phyloP scores from a whole-genome alignment of 73 alveolate species.

The Halteria grandinella region DNA sequence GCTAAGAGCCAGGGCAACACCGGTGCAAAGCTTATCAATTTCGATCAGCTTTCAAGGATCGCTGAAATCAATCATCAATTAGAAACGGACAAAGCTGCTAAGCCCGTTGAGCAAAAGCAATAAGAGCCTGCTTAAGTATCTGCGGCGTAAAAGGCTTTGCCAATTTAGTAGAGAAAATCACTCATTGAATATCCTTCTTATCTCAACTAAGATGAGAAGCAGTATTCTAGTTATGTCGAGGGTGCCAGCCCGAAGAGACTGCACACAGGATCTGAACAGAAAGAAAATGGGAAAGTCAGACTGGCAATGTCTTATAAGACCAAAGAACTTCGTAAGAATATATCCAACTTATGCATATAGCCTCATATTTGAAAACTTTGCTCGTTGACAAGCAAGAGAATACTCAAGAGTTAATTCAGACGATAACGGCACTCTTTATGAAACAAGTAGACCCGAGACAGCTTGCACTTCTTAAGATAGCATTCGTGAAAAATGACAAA shows the following conservation, averaged over 20 bases:
- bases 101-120: too few relatives aligned
- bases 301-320: not conserved
- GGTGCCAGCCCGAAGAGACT: slow-evolving; percentile 16
- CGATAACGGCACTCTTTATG: not conserved
- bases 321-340: slow-evolving; percentile 34
- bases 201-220: not conserved
- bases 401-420: not conserved
- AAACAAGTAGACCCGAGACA: slow-evolving; percentile 43
- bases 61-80: too few relatives aligned
- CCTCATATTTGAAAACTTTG: slow-evolving; percentile 24
- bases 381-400: slow-evolving; percentile 16
- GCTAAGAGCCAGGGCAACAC: too few relatives aligned
- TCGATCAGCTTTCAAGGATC: too few relatives aligned
- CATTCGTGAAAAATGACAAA: slow-evolving; percentile 35
- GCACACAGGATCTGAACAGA: not conserved
- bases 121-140: too few relatives aligned
- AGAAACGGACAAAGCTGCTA: too few relatives aligned
- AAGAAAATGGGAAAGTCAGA: not conserved
- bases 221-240: not conserved
- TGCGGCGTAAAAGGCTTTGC: too few relatives aligned
- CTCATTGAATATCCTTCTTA: slow-evolving; percentile 6
- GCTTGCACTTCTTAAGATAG: slow-evolving; percentile 27
- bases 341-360: not conserved
- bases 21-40: too few relatives aligned
- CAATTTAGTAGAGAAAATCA: slow-evolving; percentile 19